Evolutionary conservation across 2,329 filamentous ascomycete species (phyloP).

Genomic region (Ophiocordyceps unilateralis): DNA sequence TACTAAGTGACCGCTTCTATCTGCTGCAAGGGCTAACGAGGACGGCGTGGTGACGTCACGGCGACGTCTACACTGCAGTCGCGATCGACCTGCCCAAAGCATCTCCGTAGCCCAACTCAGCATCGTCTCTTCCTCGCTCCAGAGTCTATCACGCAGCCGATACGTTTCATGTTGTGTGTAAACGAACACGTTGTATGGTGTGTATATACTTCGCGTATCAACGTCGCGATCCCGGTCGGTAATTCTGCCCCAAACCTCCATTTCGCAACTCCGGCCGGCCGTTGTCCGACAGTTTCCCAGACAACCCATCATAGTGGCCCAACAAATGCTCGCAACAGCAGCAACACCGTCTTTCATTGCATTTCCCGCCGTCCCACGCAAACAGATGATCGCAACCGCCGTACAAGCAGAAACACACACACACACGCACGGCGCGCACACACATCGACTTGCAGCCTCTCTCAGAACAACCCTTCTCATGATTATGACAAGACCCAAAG

Average conservation of each 20-base stretch:
- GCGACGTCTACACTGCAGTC: no score
- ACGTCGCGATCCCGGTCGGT: no score
- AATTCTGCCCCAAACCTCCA: neutral
- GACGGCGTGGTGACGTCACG: no score
- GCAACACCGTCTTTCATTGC: neutral
- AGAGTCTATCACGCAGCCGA: no score
- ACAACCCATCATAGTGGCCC: neutral
- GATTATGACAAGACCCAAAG: slow-evolving; percentile 1
- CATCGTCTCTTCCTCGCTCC: no score
- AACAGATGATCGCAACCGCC: neutral
- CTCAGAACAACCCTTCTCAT: slow-evolving; percentile 3
- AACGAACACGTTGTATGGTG: no score
- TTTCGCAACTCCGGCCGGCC: neutral
- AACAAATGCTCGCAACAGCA: neutral
- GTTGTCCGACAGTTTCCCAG: neutral
- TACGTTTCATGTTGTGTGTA: no score
- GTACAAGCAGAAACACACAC: slow-evolving; percentile 8
- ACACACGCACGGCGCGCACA: neutral
- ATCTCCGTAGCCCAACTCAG: no score
- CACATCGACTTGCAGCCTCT: slow-evolving; percentile 3
- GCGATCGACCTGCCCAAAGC: no score
- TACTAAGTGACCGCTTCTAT: no score
- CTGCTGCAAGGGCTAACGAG: no score
- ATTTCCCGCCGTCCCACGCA: neutral
- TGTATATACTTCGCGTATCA: no score